Conservation (phyloP, 2,329 filamentous ascomycete species). For the Cercospora sp. region DNA sequence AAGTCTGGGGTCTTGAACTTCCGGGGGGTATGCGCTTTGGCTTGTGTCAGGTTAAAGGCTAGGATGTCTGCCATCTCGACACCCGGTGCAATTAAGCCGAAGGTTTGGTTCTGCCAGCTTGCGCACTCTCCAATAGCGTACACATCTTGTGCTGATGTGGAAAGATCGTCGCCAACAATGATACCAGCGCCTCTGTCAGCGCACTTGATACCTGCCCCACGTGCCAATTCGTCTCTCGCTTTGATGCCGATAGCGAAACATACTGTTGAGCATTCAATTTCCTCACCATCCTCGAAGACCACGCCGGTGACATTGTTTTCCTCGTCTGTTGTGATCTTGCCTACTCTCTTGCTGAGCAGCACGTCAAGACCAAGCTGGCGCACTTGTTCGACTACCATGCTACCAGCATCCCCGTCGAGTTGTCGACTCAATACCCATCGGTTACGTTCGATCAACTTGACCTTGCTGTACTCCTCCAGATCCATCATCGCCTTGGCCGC, state of each 20-base stretch:
- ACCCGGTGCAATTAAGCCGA: constrained; percentile 84
- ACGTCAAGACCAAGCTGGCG: constrained; percentile 76
- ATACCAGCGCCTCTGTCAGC: constrained; percentile 75
- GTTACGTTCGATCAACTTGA: constrained; percentile 80
- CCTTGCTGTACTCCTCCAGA: constrained; percentile 69
- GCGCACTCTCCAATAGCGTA: constrained; percentile 92
- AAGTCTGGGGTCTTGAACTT: constrained; percentile 80
- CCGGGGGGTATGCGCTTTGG: constrained; percentile 67
- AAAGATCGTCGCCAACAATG: constrained; percentile 65
- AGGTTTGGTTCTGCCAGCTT: constrained; percentile 83
- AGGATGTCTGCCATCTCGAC: constrained; percentile 92
- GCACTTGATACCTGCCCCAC: constrained; percentile 68
- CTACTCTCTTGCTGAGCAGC: constrained; percentile 73
- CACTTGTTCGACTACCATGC: constrained; percentile 80
- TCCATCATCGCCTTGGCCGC: constrained; percentile 93
- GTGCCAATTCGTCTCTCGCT: constrained; percentile 75
- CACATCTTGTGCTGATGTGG: constrained; percentile 69
- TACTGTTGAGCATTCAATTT: constrained; percentile 74
- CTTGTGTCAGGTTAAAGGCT: constrained; percentile 86
- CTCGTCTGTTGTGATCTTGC: constrained; percentile 67
- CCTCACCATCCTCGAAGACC: constrained; percentile 76
- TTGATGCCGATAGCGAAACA: constrained; percentile 90
- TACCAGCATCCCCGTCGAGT: constrained; percentile 77
- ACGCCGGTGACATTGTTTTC: constrained; percentile 71
- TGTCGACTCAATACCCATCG: constrained; percentile 81